phyloP scores from a whole-genome alignment of 495 filamentous ascomycete genomes.

The Bryoglossum gracile region DNA sequence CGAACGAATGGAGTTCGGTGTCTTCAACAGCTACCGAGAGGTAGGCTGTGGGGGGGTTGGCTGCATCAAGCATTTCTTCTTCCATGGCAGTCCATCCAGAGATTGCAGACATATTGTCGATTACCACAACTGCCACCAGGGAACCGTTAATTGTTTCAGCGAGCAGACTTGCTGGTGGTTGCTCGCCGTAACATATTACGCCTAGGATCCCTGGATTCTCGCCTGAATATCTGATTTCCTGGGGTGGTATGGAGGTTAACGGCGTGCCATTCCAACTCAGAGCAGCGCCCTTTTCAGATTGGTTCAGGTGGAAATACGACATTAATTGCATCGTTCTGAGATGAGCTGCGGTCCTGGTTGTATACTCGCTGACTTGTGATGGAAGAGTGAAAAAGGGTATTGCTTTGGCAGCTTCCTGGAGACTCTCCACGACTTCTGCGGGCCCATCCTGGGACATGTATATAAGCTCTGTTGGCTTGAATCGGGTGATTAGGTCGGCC shows the following conservation, averaged over 20 bases:
- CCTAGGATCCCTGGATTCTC: conserved; percentile 21
- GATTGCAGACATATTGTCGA: conserved; percentile 25
- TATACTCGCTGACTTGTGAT: conserved; percentile 54
- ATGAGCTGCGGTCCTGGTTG: conserved; percentile 59
- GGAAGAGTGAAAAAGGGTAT: conserved; percentile 38
- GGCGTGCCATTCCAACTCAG: conserved; percentile 17
- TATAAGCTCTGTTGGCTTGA: conserved; percentile 51
- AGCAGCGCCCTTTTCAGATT: not conserved
- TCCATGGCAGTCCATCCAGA: conserved; percentile 12
- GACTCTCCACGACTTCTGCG: conserved; percentile 51
- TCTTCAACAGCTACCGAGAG: not conserved
- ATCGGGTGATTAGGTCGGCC: conserved; percentile 47
- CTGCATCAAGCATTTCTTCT: not conserved
- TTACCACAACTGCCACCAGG: conserved; percentile 22
- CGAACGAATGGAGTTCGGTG: not conserved
- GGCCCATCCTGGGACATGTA: conserved; percentile 72
- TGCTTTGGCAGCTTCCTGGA: conserved; percentile 34
- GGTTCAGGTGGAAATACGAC: conserved; percentile 26
- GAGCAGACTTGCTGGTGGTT: conserved; percentile 19
- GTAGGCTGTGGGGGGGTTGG: not conserved
- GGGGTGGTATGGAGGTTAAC: conserved; percentile 22
- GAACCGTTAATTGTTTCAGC: conserved; percentile 24
- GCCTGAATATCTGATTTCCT: conserved; percentile 23
- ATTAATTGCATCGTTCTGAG: conserved; percentile 43
- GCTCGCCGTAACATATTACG: conserved; percentile 25